Conservation (phyloP, 1,284 basidiomycete species). For the Filobasidium uniguttulatum region DNA sequence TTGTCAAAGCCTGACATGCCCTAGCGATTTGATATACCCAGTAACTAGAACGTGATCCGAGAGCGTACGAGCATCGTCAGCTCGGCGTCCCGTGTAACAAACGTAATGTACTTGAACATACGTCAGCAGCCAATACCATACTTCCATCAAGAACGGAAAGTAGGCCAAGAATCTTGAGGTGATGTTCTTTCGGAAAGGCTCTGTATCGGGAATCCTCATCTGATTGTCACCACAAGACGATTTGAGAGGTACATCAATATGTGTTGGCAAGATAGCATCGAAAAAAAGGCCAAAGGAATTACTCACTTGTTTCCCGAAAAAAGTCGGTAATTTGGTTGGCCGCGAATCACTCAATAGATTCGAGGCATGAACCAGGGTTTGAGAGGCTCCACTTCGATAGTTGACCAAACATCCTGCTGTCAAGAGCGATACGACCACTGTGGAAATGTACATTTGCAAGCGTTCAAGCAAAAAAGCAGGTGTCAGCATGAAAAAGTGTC, state of each 20-base stretch:
- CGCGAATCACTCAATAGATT: constrained; percentile 5
- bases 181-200: constrained; percentile 19
- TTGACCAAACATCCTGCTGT: constrained; percentile 24
- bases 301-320: constrained; percentile 18
- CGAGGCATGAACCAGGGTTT: constrained; percentile 10
- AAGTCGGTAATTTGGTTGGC: constrained; percentile 2
- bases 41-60: constrained; percentile 15
- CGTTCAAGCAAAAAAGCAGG: background rate
- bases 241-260: background rate
- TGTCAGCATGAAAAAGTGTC: background rate
- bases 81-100: background rate
- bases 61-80: background rate
- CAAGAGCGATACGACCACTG: constrained; percentile 25
- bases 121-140: constrained; percentile 30
- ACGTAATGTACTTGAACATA: constrained; percentile 13
- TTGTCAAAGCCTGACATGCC: constrained; percentile 30
- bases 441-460: background rate
- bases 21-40: constrained; percentile 33
- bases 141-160: constrained; percentile 29
- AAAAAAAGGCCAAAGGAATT: background rate
- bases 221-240: background rate
- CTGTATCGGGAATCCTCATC: constrained; percentile 21
- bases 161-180: constrained; percentile 22
- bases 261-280: background rate
- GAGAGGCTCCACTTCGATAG: constrained; percentile 14